Evolutionary conservation across 2,329 filamentous ascomycete genomes (phyloP).

Genomic region (Dichotomopilus funicola): DNA sequence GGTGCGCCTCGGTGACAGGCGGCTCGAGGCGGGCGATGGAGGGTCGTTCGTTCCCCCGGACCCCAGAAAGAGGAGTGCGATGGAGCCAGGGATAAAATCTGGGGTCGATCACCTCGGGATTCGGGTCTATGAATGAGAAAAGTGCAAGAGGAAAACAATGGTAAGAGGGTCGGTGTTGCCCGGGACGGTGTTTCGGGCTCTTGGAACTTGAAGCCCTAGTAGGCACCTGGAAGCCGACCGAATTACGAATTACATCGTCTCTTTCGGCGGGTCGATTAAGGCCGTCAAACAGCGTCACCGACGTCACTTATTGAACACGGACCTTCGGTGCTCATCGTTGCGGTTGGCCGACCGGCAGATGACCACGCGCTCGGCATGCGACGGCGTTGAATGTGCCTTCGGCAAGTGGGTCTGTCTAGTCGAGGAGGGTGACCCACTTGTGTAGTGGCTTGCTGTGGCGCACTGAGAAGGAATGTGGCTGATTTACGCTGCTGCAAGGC

Average conservation of each 20-base stretch:
- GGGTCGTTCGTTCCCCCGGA: not conserved
- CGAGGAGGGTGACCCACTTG: not conserved
- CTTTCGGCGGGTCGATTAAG: no score
- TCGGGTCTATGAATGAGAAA: not conserved
- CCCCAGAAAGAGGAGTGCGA: not conserved
- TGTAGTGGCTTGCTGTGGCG: not conserved
- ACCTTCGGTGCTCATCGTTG: no score
- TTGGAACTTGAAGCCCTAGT: no score
- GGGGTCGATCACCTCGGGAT: not conserved
- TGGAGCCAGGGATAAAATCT: not conserved
- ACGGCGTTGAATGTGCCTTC: constrained; percentile 3
- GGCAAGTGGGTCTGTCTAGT: not conserved
- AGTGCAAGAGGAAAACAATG: not conserved
- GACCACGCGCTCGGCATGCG: constrained; percentile 9
- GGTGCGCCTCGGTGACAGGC: constrained; percentile 5
- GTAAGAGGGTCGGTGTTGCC: no score
- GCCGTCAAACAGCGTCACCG: no score
- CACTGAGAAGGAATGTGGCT: not conserved
- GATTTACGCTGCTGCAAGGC: constrained; percentile 9
- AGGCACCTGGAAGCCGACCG: no score
- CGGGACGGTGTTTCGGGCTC: no score
- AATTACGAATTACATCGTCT: no score
- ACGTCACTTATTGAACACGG: no score
- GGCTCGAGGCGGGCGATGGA: not conserved
- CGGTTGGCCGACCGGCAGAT: no score